Evolutionary conservation across 768 basidiomycete genomes (phyloP), one percentile per base, ranked within the genome.

Genomic region (Tulasnella sp.): DNA sequence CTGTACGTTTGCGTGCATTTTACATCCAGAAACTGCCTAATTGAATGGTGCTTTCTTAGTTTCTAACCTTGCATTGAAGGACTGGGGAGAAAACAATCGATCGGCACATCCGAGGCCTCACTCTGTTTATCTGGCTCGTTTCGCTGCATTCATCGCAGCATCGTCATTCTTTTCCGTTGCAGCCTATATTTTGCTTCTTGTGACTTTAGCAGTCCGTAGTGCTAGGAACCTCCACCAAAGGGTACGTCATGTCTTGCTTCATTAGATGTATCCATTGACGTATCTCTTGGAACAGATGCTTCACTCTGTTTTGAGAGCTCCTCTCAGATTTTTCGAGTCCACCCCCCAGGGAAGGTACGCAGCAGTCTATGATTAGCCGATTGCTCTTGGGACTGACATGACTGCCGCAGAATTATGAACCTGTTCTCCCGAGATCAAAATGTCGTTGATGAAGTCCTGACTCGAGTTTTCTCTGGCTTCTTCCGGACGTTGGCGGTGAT

Each of bases 241-340:
- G 58, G 81, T 86, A 52, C 34, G 79, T 69, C 2, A 41, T 7
- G 31, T 15, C 4, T n/a, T 32, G 7, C 27, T 32, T 24, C 20
- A 35, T 35, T 28, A 9, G 25, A 25, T 49, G 7, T 42, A n/a
- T n/a, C n/a, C n/a, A n/a, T 33, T n/a, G 32, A 44, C 48, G 53
- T 31, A 53, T 47, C 45, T 15, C 22, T 34, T 37, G 9, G n/a
- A 49, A 15, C 54, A 86, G 83, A 87, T 88, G 83, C 65, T 89
- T 58, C 60, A 75, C 41, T 75, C 88, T 2, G 72, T 98, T 29
- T 78, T 98, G 70, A 75, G 74, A 22, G 82, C 87, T 0, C 89
- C 89, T 0, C 64, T 92, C 58, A 79, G 76, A 58, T 96, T 88
- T 70, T 98, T 95, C 62, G 92, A 95, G 64, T 66, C 73, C 48